Conservation (phyloP, 106 monocot genomes). For the Acanthochlamys bracteata region DNA sequence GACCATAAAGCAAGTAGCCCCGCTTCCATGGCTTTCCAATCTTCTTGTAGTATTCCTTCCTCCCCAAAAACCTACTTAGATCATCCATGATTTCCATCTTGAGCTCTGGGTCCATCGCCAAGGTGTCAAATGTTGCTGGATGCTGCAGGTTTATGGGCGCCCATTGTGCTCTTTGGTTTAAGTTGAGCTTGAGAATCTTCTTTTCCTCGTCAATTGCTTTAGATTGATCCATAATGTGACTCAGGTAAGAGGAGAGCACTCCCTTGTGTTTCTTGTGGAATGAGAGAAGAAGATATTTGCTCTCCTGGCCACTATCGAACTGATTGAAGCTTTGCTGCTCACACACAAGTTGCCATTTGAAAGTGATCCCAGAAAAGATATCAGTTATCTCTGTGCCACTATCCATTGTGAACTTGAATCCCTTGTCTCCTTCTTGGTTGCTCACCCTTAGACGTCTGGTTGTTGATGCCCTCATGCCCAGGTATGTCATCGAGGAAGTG, state of each 20-base stretch:
- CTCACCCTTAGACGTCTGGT: conserved; percentile 3
- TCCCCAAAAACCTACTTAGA: conserved; percentile 11
- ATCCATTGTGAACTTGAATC: background rate
- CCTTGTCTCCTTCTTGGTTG: conserved; percentile 12
- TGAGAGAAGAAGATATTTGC: background rate
- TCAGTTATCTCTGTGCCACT: conserved; percentile 4
- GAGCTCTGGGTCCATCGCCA: conserved; percentile 21
- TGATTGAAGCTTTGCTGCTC: background rate
- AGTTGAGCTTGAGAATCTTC: conserved; percentile 9
- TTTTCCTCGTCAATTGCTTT: conserved; percentile 8
- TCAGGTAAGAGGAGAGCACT: conserved; percentile 6
- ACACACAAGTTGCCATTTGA: conserved; percentile 3
- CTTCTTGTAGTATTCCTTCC: conserved; percentile 17
- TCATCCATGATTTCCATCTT: conserved; percentile 22
- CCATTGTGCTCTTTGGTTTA: conserved; percentile 7
- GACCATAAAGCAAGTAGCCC: conserved; percentile 28
- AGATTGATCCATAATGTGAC: conserved; percentile 8
- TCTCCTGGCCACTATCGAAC: background rate
- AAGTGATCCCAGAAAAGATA: conserved; percentile 1
- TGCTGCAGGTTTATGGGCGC: conserved; percentile 3
- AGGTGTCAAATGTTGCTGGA: conserved; percentile 22
- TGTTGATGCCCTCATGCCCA: background rate
- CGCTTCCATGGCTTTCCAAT: conserved; percentile 29
- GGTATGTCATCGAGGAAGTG: conserved; percentile 8
- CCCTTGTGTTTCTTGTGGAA: conserved; percentile 16